Conservation (phyloP, 1,139 yeast species). For the Kluyveromyces sp. region DNA sequence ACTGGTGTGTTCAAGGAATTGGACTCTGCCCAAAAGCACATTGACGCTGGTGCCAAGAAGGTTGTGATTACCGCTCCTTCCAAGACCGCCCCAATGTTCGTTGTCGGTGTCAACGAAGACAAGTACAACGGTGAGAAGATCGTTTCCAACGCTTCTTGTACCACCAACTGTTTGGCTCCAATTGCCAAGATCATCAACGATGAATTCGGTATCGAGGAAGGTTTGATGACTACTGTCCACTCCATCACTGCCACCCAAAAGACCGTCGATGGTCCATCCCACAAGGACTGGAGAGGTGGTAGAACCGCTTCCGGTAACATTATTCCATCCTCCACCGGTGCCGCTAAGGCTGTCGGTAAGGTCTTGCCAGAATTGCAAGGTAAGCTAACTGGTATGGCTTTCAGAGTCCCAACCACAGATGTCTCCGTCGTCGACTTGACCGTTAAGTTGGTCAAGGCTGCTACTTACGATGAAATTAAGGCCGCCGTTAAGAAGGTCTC, state of each 20-base stretch:
- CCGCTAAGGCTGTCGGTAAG: conserved; percentile 89
- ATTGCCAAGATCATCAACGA: conserved; percentile 78
- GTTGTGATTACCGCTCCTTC: conserved; percentile 84
- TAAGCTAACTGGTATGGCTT: conserved; percentile 82
- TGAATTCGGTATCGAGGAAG: conserved; percentile 73
- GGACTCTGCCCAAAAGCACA: conserved; percentile 75
- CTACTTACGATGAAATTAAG: conserved; percentile 73
- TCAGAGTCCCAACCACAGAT: conserved; percentile 85
- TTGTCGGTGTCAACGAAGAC: conserved; percentile 75
- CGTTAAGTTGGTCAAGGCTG: conserved; percentile 57
- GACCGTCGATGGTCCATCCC: conserved; percentile 90
- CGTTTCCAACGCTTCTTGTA: conserved; percentile 81
- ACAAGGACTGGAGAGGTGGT: conserved; percentile 95
- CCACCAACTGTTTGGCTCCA: conserved; percentile 88
- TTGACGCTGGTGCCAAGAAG: conserved; percentile 84
- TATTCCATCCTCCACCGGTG: conserved; percentile 87
- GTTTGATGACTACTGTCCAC: conserved; percentile 87
- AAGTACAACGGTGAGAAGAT: conserved; percentile 65
- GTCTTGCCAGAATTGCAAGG: conserved; percentile 82
- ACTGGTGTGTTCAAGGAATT: conserved; percentile 80
- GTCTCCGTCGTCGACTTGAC: conserved; percentile 75
- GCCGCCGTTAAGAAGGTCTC: conserved; percentile 62
- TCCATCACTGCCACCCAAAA: conserved; percentile 85
- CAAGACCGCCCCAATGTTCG: conserved; percentile 83
- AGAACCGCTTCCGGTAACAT: conserved; percentile 89